These are phyloP conservation scores for Trichoderma simmonsii DNA, from an alignment of 2,329 filamentous ascomycete genomes.

Conservation along the genomic window DNA sequence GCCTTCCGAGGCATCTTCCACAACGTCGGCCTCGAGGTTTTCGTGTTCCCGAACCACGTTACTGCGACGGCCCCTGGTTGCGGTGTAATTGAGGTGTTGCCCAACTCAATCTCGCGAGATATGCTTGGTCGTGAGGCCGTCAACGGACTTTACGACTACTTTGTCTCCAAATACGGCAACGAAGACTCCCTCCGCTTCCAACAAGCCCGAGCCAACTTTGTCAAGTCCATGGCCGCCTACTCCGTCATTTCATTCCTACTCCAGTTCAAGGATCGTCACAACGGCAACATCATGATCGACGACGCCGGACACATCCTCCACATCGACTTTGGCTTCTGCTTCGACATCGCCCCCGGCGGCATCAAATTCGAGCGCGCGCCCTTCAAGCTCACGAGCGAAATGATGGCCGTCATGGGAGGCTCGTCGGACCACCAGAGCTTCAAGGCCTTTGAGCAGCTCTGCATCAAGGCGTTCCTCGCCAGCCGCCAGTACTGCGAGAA, in stretches of 20 bases:
- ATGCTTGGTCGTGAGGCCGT: conserved; percentile 98
- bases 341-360: conserved; percentile 95
- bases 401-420: conserved; percentile 99
- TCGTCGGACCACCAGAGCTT: conserved; percentile 81
- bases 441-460: conserved; percentile 94
- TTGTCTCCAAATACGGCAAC: conserved; percentile 93
- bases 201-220: conserved; percentile 91
- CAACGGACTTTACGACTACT: conserved; percentile 98
- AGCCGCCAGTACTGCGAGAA: conserved; percentile 83
- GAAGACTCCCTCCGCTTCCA: conserved; percentile 95
- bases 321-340: conserved; percentile 99
- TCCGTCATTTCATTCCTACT: conserved; percentile 93
- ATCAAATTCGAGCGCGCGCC: conserved; percentile 97
- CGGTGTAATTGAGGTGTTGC: conserved; percentile 95
- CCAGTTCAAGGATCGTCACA: conserved; percentile 99
- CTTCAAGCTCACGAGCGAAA: conserved; percentile 96
- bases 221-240: conserved; percentile 99
- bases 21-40: conserved; percentile 90
- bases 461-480: conserved; percentile 91
- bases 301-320: conserved; percentile 96
- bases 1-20: conserved; percentile 98
- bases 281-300: conserved; percentile 99
- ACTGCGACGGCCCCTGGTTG: conserved; percentile 96
- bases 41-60: conserved; percentile 94
- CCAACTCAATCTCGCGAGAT: conserved; percentile 95